Percentiles rank a stretch among this genome's conserved stretches.
Conservation (phyloP, 139 green algal species). For the Picocystis salinarum region DNA sequence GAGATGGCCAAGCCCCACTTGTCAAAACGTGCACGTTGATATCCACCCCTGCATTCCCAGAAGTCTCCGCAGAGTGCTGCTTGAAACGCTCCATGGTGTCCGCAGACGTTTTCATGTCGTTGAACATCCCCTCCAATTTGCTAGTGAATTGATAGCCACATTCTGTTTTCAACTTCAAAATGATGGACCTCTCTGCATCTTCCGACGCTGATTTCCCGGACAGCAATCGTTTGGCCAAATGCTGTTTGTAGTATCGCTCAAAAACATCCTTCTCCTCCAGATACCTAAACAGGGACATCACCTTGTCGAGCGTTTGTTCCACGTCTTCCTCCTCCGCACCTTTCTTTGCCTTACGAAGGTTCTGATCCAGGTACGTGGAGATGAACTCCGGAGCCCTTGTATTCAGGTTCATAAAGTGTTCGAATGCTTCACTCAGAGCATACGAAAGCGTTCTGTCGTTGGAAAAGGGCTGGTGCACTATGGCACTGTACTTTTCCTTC, state of each 20-base stretch:
- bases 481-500: conserved; percentile 78
- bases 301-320: conserved; percentile 77
- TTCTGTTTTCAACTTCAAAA: conserved; percentile 94
- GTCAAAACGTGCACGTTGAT: conserved; percentile 64
- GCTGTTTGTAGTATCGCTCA: conserved; percentile 98
- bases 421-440: conserved; percentile 40
- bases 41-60: conserved; percentile 9
- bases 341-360: conserved; percentile 50
- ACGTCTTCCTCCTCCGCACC: conserved; percentile 57
- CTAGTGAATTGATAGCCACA: conserved; percentile 90
- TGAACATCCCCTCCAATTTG: conserved; percentile 98
- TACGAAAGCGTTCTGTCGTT: conserved; percentile 31
- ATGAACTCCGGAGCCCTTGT: conserved; percentile 68
- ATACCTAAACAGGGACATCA: conserved; percentile 27
- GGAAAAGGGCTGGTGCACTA: conserved; percentile 48
- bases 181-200: conserved; percentile 72
- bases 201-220: conserved; percentile 34
- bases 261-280: conserved; percentile 97
- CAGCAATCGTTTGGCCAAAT: conserved; percentile 87
- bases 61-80: neutral
- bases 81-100: conserved; percentile 4
- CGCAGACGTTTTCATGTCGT: conserved; percentile 78
- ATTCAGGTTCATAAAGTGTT: conserved; percentile 85
- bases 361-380: conserved; percentile 91
- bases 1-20: neutral